phyloP scores from a whole-genome alignment of 2,329 filamentous ascomycete genomes.

The Periconia digitata region DNA sequence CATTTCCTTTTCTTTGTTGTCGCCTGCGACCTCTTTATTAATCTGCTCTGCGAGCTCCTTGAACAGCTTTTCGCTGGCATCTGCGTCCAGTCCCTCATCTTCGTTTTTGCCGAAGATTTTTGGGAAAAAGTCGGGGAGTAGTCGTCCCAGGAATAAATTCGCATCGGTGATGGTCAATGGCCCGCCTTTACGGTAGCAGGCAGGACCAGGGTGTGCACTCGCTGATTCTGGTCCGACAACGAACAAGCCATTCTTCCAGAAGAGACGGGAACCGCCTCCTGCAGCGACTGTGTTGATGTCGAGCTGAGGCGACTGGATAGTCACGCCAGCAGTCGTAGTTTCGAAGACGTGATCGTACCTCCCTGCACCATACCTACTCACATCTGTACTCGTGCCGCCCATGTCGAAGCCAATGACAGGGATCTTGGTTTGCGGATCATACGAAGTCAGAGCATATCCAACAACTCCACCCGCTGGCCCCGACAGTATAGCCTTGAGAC shows the following conservation, averaged over 20 bases:
- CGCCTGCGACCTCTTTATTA: conserved; percentile 71
- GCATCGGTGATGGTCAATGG: conserved; percentile 93
- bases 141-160: conserved; percentile 79
- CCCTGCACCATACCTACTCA: conserved; percentile 82
- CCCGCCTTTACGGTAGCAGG: conserved; percentile 87
- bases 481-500: conserved; percentile 80
- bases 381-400: conserved; percentile 91
- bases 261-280: conserved; percentile 80
- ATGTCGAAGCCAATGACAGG: conserved; percentile 96
- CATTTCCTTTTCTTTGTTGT: conserved; percentile 62
- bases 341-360: conserved; percentile 93
- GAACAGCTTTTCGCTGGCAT: conserved; percentile 75
- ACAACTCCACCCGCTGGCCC: conserved; percentile 93
- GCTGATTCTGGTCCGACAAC: conserved; percentile 89
- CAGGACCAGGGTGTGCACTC: conserved; percentile 84
- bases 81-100: conserved; percentile 74
- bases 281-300: conserved; percentile 96
- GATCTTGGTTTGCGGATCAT: conserved; percentile 77
- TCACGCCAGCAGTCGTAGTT: conserved; percentile 90
- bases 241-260: conserved; percentile 87
- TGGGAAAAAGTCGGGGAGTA: conserved; percentile 89
- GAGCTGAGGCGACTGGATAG: conserved; percentile 86
- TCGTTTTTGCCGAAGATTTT: conserved; percentile 94
- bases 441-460: conserved; percentile 88
- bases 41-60: conserved; percentile 75